These are phyloP conservation scores for Sclerospora graminicola DNA, from an alignment of 352 stramenopile genomes.

Conservation along the genomic window DNA sequence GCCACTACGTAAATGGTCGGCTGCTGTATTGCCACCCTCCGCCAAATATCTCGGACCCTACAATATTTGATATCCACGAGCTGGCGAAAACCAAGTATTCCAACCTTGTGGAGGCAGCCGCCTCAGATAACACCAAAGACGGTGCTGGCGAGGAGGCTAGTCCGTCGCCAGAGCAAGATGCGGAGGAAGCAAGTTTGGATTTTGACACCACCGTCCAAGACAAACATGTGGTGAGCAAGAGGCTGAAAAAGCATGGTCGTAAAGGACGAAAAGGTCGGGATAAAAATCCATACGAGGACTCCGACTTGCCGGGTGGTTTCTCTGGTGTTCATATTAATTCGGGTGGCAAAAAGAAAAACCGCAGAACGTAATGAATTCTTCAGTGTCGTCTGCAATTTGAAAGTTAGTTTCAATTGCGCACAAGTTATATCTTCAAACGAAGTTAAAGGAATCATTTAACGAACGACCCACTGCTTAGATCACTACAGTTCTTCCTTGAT, in stretches of 20 bases:
- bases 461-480: conserved; percentile 8
- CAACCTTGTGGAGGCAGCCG: conserved; percentile 20
- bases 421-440: too few species aligned
- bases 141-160: conserved; percentile 5
- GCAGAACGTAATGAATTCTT: conserved; percentile 21
- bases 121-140: conserved; percentile 10
- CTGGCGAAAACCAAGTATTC: conserved; percentile 49
- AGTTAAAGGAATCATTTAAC: too few species aligned
- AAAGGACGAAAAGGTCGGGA: conserved; percentile 94
- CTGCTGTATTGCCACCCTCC: conserved; percentile 96
- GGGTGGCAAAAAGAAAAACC: conserved; percentile 66
- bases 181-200: conserved; percentile 34
- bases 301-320: conserved; percentile 46
- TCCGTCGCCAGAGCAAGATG: conserved; percentile 4
- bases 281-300: conserved; percentile 95
- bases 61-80: conserved; percentile 68
- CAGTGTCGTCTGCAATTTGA: not conserved
- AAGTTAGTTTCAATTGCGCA: too few species aligned
- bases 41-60: conserved; percentile 43
- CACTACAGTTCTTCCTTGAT: conserved; percentile 25
- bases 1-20: conserved; percentile 96
- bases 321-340: conserved; percentile 54
- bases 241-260: conserved; percentile 90
- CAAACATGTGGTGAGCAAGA: conserved; percentile 66
- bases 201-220: conserved; percentile 67